phyloP scores from a whole-genome alignment of 495 filamentous ascomycete species.

The Ascobolus immersus region DNA sequence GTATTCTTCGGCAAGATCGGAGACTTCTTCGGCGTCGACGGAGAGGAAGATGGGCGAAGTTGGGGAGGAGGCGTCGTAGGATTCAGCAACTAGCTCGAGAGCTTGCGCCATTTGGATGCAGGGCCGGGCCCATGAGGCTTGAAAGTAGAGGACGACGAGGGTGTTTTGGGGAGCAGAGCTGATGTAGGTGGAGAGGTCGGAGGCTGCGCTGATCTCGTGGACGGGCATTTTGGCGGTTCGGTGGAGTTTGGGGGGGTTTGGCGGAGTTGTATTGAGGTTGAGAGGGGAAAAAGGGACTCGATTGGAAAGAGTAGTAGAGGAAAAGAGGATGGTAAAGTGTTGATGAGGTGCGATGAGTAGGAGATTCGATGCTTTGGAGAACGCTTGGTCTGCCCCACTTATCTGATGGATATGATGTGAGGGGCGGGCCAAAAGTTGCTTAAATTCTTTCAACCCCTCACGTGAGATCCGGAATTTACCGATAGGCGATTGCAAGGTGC shows the following conservation, averaged over 20 bases:
- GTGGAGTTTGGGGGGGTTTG: conserved; percentile 1
- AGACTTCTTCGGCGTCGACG: conserved; percentile 20
- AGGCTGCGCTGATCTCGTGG: conserved; percentile 41
- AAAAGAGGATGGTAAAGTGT: no score
- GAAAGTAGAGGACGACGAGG: conserved; percentile 68
- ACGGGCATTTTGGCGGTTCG: conserved; percentile 48
- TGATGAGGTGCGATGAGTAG: no score
- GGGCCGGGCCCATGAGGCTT: conserved; percentile 89
- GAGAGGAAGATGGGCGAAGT: conserved; percentile 46
- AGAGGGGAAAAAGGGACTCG: no score
- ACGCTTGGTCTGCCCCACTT: no score
- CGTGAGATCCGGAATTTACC: no score
- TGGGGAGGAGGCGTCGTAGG: conserved; percentile 56
- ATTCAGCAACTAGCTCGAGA: conserved; percentile 57
- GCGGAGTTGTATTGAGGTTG: no score
- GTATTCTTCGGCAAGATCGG: conserved; percentile 30
- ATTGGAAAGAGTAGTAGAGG: no score
- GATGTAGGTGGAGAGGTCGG: conserved; percentile 37
- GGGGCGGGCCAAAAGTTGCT: no score
- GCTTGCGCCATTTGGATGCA: conserved; percentile 72
- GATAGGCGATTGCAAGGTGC: no score
- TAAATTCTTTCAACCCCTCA: no score
- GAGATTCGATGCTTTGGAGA: no score
- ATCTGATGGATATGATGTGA: no score
- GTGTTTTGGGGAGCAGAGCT: conserved; percentile 36